Base-by-base conservation (phyloP, 2,329 filamentous ascomycete genomes). In the Trichoderma asperellum region DNA sequence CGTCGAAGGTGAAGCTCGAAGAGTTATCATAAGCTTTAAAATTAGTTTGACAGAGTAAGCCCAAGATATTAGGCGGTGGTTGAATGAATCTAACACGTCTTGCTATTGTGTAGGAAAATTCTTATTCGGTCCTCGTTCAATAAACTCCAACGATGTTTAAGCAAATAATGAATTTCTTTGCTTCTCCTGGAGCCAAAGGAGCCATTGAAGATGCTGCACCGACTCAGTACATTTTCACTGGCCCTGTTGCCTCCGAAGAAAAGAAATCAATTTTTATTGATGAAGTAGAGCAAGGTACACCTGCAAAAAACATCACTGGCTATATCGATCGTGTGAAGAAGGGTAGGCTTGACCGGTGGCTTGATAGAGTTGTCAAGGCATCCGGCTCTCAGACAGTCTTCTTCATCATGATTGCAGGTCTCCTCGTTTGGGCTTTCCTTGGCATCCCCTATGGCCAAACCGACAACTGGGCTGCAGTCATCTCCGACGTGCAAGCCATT, bases 401-500 rank as follows among this genome's bases (percentile, higher is more conserved):
- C 70, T 59, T 75, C 8, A 67, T 77, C 34, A 80, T 80, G 57
- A 34, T 82, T 4, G 68, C 73, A 1, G 74, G 78, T 0, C 68
- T 81, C 6, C 70, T 71, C 2, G 49, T 71, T 10, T 80, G 78
- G 79, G 76, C 76, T 1, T 68, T 79, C 12, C 37, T 74, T 47
- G 76, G 80, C 6, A 72, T 76, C 16, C 65, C 73, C 2, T 78
- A 75, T 47, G 78, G 78, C 1, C 71, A 77, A 7, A 74, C 74
- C 1, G 76, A 79, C 49, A 76, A 75, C 2, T 81, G 79, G 79
- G 76, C 79, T 37, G 79, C 80, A 53, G 71, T 79, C 35, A 71
- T 81, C 24, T 77, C 78, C 35, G 78, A 81, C 59, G 73, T 75
- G 12, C 77, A 76, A 61, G 78, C 79, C 16, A 79, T 81, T 63